Evolutionary conservation across 352 stramenopile genomes (phyloP), one percentile per base, ranked within the genome.

Genomic region (Pythium sp.): DNA sequence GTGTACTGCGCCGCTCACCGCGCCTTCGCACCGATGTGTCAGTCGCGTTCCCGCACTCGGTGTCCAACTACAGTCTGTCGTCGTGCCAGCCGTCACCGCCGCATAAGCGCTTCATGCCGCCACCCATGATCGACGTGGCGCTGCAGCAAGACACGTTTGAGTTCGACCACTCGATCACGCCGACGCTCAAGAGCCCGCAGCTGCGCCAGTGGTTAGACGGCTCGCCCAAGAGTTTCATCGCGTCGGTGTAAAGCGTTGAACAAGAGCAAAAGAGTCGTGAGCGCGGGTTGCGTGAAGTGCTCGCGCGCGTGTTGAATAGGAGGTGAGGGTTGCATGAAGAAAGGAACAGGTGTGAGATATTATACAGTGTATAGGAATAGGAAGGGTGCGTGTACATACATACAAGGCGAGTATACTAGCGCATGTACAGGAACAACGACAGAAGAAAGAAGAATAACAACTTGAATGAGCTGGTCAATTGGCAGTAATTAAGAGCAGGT

Each of bases 101-200:
- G 0, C 83, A 91, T 73, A 95, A 95, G 71, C 84, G 84, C 2
- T 92, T 89, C 65, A 69, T 75, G 9, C 81, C 86, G 34, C 87
- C 87, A 20, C 59, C 66, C 12, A 81, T 83, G 61, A 92, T 95
- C 53, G 87, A 95, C 61, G 86, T 95, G 2, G 81, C 81, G 5
- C 63, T 92, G 49, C 85, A 92, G 62, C 85, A 94, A 49, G 87
- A 95, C 61, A 89, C 82, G 24, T 93, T 95, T 49, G 87, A 93
- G 62, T 93, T 95, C 53, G 87, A 95, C 59, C 81, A 92, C 55
- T 92, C 86, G 12, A 90, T 94, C 62, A 94, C 87, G 30, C 84
- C 87, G n/a, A 94, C 87, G 38, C 80, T 95, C 64, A 95, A 93
- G 72, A 95, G 87, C 43, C 87, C 87, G 30, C 86, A 95, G 71